A percentile compares a stretch with the other conserved stretches of the same genome.
phyloP scores from a whole-genome alignment of 73 alveolate species.

The Paramecium octaurelia region DNA sequence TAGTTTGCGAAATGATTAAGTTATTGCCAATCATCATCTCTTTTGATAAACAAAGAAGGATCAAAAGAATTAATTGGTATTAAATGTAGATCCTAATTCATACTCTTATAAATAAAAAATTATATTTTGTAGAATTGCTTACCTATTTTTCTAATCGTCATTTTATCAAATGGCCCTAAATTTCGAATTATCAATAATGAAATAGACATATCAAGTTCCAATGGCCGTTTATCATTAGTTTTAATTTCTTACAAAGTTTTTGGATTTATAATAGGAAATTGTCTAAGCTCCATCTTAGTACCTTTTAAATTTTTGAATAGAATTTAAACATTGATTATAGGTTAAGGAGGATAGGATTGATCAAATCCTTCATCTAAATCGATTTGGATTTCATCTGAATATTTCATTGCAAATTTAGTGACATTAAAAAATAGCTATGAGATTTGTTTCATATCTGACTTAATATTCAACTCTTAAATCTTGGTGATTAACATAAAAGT shows the following conservation, averaged over 20 bases:
- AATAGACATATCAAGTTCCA: neutral
- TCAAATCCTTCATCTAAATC: constrained; percentile 2
- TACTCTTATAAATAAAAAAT: neutral
- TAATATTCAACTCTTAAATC: neutral
- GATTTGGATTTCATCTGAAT: neutral
- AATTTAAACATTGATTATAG: neutral
- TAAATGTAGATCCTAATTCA: neutral
- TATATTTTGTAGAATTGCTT: neutral
- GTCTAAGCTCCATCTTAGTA: neutral
- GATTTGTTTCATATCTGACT: neutral
- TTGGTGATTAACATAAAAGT: neutral
- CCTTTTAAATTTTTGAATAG: neutral
- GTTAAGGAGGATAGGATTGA: neutral
- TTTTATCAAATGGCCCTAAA: neutral
- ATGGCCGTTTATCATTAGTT: neutral
- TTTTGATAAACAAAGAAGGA: neutral
- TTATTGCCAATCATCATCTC: neutral
- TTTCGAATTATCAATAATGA: neutral
- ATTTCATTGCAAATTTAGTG: neutral
- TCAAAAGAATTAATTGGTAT: neutral
- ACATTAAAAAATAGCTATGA: neutral
- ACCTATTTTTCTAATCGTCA: neutral
- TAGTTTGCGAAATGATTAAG: neutral
- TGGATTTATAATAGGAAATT: neutral
- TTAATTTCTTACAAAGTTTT: neutral